These are phyloP conservation scores for Endogone sp. DNA, from an alignment of 192 early-diverging fungal genomes.

Conservation along the genomic window DNA sequence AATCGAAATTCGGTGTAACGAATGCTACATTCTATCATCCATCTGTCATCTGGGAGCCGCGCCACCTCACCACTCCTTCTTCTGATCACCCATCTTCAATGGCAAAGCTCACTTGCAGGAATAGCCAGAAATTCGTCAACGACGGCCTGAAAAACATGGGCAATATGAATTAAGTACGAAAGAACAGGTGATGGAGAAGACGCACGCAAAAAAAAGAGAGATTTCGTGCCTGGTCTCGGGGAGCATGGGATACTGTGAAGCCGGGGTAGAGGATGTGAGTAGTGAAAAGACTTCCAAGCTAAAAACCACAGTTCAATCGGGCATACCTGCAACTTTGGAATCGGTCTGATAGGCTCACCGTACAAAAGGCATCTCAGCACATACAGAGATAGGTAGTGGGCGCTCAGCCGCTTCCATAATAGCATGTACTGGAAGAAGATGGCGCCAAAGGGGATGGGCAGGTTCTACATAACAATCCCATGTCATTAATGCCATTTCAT, in stretches of 20 bases:
- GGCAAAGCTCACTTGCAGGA: background rate
- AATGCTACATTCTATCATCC: no score
- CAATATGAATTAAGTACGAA: no score
- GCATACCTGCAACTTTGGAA: conserved; percentile 61
- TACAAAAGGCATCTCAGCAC: conserved; percentile 71
- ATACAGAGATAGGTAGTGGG: conserved; percentile 75
- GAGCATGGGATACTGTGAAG: conserved; percentile 75
- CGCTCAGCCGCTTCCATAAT: conserved; percentile 72
- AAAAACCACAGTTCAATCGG: no score
- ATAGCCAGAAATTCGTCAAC: background rate
- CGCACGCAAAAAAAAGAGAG: background rate
- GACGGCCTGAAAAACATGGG: background rate
- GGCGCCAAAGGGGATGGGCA: conserved; percentile 65
- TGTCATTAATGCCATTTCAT: no score
- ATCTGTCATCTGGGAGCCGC: no score
- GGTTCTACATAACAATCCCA: conserved; percentile 50
- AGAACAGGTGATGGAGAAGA: background rate
- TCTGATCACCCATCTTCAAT: background rate
- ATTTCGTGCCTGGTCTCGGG: conserved; percentile 50
- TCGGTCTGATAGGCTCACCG: conserved; percentile 75
- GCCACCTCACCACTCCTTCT: no score
- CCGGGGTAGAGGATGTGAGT: no score
- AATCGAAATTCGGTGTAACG: no score
- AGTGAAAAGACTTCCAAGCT: no score
- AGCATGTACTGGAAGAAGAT: conserved; percentile 94